phyloP scores from a whole-genome alignment of 75 land plant genomes.

The Larix kaempferi region DNA sequence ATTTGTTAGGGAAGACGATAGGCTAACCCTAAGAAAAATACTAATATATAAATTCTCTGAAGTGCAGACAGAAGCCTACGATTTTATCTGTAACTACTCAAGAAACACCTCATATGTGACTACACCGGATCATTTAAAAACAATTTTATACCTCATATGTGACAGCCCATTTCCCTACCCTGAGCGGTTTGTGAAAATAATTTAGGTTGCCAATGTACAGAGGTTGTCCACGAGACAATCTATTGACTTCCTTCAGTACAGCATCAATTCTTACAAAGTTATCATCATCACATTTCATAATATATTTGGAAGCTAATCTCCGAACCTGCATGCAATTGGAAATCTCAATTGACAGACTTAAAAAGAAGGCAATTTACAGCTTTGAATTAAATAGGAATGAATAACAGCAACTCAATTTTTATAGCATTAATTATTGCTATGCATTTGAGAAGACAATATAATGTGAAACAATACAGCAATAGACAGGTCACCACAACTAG shows the following conservation, averaged over 20 bases:
- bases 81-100: conserved; percentile 7
- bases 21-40: background rate
- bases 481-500: background rate
- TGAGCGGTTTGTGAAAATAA: conserved; percentile 78
- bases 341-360: background rate
- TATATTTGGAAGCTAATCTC: conserved; percentile 55
- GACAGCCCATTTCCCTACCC: conserved; percentile 95
- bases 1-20: background rate
- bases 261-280: conserved; percentile 83
- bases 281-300: conserved; percentile 98
- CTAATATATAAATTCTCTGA: background rate
- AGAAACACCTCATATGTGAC: conserved; percentile 60
- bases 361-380: background rate
- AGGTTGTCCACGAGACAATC: conserved; percentile 22
- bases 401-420: background rate
- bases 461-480: background rate
- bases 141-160: conserved; percentile 73
- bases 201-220: conserved; percentile 85
- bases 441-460: background rate
- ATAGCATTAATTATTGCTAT: too few species aligned
- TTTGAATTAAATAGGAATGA: background rate
- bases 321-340: conserved; percentile 42
- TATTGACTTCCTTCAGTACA: conserved; percentile 45
- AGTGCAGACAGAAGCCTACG: background rate
- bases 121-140: background rate